Conservation (phyloP, 2,329 filamentous ascomycete genomes). For the Ceratocystis albifundus region DNA sequence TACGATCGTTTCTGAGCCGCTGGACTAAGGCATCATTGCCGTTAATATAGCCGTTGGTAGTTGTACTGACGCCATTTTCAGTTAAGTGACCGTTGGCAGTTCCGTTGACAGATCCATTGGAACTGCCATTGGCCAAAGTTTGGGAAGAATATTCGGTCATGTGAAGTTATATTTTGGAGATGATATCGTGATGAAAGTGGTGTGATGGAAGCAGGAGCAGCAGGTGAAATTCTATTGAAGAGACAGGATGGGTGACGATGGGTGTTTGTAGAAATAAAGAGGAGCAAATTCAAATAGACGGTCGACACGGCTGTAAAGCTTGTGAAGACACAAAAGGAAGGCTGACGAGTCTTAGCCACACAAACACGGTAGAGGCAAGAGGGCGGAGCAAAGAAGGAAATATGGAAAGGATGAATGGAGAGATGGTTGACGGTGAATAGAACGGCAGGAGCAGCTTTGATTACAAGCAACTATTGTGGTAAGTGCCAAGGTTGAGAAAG, state of each 20-base stretch:
- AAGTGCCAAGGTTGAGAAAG: background rate
- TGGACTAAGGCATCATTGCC: conserved; percentile 30
- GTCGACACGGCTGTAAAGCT: background rate
- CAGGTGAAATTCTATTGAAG: background rate
- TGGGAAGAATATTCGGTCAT: conserved; percentile 18
- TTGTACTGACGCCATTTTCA: background rate
- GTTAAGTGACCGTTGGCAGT: conserved; percentile 26
- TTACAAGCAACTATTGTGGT: background rate
- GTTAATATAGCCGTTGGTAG: conserved; percentile 26
- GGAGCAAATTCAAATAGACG: background rate
- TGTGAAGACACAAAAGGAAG: conserved; percentile 2
- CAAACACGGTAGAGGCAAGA: background rate
- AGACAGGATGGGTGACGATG: background rate
- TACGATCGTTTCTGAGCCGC: conserved; percentile 39
- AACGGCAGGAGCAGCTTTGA: background rate
- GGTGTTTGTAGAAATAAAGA: background rate
- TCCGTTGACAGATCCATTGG: conserved; percentile 21
- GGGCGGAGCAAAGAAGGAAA: conserved; percentile 14
- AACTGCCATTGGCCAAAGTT: conserved; percentile 13
- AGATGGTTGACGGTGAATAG: background rate
- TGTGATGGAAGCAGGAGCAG: background rate
- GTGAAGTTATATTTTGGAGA: conserved; percentile 5
- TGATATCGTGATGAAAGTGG: background rate
- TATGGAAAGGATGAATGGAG: background rate
- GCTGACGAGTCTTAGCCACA: background rate